Base-by-base conservation (phyloP, 768 basidiomycete genomes). In the Naganishia antarctica region DNA sequence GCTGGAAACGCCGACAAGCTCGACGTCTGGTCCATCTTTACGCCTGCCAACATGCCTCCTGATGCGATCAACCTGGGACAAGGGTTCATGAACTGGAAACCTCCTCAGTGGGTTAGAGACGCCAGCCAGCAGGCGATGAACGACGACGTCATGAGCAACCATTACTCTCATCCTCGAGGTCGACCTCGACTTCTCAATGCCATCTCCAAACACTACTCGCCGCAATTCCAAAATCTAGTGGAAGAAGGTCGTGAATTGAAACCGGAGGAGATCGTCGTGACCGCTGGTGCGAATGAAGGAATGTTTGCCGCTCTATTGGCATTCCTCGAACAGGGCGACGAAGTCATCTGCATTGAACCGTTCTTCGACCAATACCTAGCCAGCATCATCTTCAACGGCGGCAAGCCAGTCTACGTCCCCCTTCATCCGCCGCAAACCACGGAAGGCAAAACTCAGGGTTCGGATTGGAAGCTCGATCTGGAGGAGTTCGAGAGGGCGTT, bases 281-380 rank as follows among this genome's bases (percentile, higher is more conserved):
- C 93, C 2, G 94, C 93, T 70, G 96, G 96, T 34, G 94, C 94
- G 8, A 98, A 98, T 76, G 90, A 94, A 84, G 94, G 93, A 88
- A 89, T 91, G 82, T 98, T 94, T 77, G 85, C 93, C 57, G 89
- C 92, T 58, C 89, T 94, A 70, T 84, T 86, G 12, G 96, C 96
- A 0, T 97, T 94, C 80, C 78, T 96, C 41, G 87, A 97, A 66
- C 82, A 84, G 40, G 94, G 88, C 3, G 96, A 98, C 72, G 96
- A 99, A 77, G 94, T 98, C 68, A 94, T 99, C 78, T 87, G 97
- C 84, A 93, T 98, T 73, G 96, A 98, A 78, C 94, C 93, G 1
- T 96, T 91, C 82, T 97, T 96, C 74, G 93, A 97, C 74, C 93
- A 97, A 76, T 94, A 92, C 76, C 83, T 92, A 58, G 88, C 92